These are phyloP conservation scores for Acer campestre DNA, from an alignment of 345 rosid species.

Conservation along the genomic window DNA sequence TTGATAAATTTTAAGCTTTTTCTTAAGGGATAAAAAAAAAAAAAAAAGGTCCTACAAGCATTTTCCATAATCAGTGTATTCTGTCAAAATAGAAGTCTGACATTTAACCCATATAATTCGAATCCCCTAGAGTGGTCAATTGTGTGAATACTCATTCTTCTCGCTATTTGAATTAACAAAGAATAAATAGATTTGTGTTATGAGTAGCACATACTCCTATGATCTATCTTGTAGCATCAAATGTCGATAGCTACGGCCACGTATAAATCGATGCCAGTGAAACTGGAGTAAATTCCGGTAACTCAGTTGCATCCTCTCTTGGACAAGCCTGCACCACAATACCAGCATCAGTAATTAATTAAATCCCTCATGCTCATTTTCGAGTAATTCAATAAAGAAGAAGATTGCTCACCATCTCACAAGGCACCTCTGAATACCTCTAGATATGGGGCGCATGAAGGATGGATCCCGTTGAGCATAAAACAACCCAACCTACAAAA, in stretches of 20 bases:
- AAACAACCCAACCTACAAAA: slow-evolving; percentile 79
- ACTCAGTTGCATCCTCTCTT: slow-evolving; percentile 69
- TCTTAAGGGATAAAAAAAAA: background rate
- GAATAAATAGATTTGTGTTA: background rate
- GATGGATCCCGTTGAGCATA: slow-evolving; percentile 90
- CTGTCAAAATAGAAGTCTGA: background rate
- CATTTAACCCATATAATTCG: background rate
- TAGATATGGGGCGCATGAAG: slow-evolving; percentile 79
- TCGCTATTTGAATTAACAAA: background rate
- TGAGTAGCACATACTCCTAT: slow-evolving; percentile 20
- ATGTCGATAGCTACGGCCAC: slow-evolving; percentile 91
- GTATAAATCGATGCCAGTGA: slow-evolving; percentile 73
- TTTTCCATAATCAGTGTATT: background rate
- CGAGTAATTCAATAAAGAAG: slow-evolving; percentile 13
- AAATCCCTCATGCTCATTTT: background rate
- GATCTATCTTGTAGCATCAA: slow-evolving; percentile 63
- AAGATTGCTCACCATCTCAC: slow-evolving; percentile 72
- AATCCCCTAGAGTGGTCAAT: background rate
- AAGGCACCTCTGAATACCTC: slow-evolving; percentile 85
- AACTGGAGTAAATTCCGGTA: slow-evolving; percentile 41
- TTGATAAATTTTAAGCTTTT: background rate
- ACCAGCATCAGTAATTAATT: slow-evolving; percentile 17
- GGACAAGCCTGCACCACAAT: slow-evolving; percentile 67
- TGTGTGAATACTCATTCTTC: background rate
- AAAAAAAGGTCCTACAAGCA: background rate